These are phyloP conservation scores for Boletus pseudopeckii DNA, from an alignment of 768 basidiomycete genomes.

Conservation along the genomic window DNA sequence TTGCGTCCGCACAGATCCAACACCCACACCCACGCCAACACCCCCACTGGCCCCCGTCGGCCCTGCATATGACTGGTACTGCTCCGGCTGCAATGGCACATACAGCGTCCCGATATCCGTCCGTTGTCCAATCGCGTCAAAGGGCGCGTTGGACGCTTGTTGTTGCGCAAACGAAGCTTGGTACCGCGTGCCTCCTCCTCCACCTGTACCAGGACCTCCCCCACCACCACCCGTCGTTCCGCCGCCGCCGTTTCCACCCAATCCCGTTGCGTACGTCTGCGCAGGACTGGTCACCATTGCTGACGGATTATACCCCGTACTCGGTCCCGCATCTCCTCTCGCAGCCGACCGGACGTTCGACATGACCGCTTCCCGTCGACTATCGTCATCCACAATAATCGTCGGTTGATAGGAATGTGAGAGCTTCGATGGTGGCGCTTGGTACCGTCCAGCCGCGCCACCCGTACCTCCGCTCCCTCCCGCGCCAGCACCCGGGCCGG, in stretches of 20 bases:
- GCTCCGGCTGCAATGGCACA: slow-evolving; percentile 82
- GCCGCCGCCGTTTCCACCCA: neutral
- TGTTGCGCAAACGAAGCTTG: slow-evolving; percentile 51
- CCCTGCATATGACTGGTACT: slow-evolving; percentile 55
- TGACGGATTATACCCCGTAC: slow-evolving; percentile 41
- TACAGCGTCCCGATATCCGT: slow-evolving; percentile 68
- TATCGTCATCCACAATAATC: slow-evolving; percentile 63
- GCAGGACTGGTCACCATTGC: slow-evolving; percentile 72
- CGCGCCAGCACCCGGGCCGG: slow-evolving; percentile 17
- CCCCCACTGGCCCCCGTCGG: slow-evolving; percentile 30
- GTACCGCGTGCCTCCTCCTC: slow-evolving; percentile 45
- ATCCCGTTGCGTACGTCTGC: slow-evolving; percentile 57
- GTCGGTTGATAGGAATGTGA: slow-evolving; percentile 47
- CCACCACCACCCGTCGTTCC: neutral
- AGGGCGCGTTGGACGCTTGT: slow-evolving; percentile 40
- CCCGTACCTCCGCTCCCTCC: slow-evolving; percentile 28
- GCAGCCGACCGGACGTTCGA: slow-evolving; percentile 71
- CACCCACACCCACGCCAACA: slow-evolving; percentile 12
- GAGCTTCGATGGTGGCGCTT: slow-evolving; percentile 31
- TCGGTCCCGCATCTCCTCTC: slow-evolving; percentile 42
- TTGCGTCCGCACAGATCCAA: slow-evolving; percentile 39
- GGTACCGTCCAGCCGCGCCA: slow-evolving; percentile 43
- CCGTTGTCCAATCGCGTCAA: slow-evolving; percentile 61
- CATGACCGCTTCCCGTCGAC: slow-evolving; percentile 76
- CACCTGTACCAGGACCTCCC: slow-evolving; percentile 1